Base-by-base conservation (phyloP, 1,284 basidiomycete genomes). In the Leccinum pachyderme region DNA sequence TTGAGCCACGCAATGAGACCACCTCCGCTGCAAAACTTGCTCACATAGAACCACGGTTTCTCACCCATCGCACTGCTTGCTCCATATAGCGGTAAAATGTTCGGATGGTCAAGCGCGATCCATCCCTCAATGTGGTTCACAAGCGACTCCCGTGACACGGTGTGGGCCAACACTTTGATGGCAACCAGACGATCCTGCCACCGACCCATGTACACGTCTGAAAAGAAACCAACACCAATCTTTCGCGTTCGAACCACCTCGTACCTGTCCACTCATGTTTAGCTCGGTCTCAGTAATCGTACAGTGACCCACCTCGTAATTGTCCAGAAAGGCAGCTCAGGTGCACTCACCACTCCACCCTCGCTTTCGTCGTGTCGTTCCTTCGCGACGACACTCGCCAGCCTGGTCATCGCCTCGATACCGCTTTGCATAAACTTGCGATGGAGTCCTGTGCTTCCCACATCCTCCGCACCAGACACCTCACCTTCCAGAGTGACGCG, bases 21-120 rank as follows among this genome's bases (percentile, higher is more conserved):
- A n/a, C 60, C 59, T n/a, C 68, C 72, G 61, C 78, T 75, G 61
- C 85, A 71, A 67, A 82, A 89, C 48, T 84, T 83, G 61, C 81
- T 83, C 49, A 91, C 84, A 48, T 87, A 77, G 72, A 86, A 86
- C 82, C 83, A 87, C 8, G 85, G 85, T 8, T 79, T 77, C 43
- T 82, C 81, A 1, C 79, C 78, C 57, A 72, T 46, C 1, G 82
- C 75, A 58, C 80, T 83, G 41, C 82, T 85, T 28, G 84, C 86
- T 1, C 86, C 86, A 58, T 76, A 80, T 51, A 87, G 63, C 59
- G 77, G 73, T 44, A 85, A 68, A 3, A 86, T 80, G 55, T 83
- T 77, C 15, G 75, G 72, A 59, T 85, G 83, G 44, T 72, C 69
- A 22, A 85, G 72, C 2, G 62, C 69, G 45, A 77, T 75, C 83